These are phyloP conservation scores for Alternaria gaisen DNA, from an alignment of 2,329 filamentous ascomycete species.

Conservation along the genomic window DNA sequence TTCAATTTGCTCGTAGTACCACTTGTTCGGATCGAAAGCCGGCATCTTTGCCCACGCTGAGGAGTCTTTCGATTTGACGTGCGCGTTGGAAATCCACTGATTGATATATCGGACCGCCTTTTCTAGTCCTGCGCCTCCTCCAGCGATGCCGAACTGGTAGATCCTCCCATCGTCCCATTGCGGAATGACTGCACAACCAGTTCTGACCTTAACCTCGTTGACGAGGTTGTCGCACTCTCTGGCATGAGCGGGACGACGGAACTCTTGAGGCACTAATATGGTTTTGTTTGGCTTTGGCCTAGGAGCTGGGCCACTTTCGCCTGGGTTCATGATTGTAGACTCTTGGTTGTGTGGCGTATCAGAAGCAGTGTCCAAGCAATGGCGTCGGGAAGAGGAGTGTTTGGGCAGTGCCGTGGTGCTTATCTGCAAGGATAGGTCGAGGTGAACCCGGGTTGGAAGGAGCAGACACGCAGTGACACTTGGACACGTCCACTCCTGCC, in stretches of 20 bases:
- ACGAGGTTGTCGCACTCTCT: conserved; percentile 26
- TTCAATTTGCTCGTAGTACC: conserved; percentile 34
- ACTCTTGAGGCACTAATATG: conserved; percentile 33
- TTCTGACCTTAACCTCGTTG: conserved; percentile 26
- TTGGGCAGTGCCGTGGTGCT: not conserved
- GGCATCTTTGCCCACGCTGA: conserved; percentile 40
- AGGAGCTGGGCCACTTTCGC: not conserved
- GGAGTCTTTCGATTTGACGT: conserved; percentile 30
- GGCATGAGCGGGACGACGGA: conserved; percentile 20
- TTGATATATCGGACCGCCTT: conserved; percentile 33
- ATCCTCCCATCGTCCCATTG: conserved; percentile 22
- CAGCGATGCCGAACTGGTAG: conserved; percentile 36
- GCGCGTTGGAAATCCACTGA: conserved; percentile 38
- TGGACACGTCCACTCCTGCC: not conserved
- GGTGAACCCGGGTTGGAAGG: conserved; percentile 11
- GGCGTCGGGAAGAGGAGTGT: not conserved
- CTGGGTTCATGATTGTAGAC: not conserved
- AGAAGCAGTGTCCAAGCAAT: not conserved
- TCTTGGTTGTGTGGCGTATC: not conserved
- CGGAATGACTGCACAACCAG: conserved; percentile 31
- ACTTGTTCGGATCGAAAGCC: conserved; percentile 34
- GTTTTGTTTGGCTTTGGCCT: conserved; percentile 27
- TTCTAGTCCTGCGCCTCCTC: conserved; percentile 28
- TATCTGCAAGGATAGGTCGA: conserved; percentile 2
- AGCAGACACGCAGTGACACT: conserved; percentile 9